Evolutionary conservation across 129 eudicot species (phyloP), one percentile per base, ranked within the genome.

Genomic region (sunflower (Helianthus annuus)): DNA sequence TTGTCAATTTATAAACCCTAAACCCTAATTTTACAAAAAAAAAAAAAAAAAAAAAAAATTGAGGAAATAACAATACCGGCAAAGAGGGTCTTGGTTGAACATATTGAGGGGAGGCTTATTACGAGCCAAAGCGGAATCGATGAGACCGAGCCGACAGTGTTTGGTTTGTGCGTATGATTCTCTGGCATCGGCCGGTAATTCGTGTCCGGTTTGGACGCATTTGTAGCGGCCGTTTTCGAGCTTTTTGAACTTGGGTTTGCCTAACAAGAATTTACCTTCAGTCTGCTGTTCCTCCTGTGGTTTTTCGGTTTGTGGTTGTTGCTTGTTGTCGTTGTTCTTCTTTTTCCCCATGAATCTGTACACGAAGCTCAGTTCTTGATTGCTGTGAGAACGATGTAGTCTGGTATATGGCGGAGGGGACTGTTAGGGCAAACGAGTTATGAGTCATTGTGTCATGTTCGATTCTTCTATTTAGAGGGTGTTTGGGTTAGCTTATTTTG

Each of bases 181-280:
- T 56, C 64, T 79, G 70, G 89, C 83, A 40, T 81, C 83, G 3
- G 82, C 86, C 39, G 88, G 91, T 65, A 94, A 59, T 77, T 94
- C 99, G 80, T 94, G 99, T 49, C 99, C 97, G 24, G 99, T 94
- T 71, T 90, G 81, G 19, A 90, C 86, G 79, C 97, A 94, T 71
- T 80, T 94, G 83, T 84, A 88, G 13, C 97, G 87, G 73, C 89
- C 99, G 67, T 90, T 94, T 17, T 86, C 90, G 38, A 94, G 85
- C 71, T 86, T 58, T 81, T 84, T 64, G 73, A 82, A 94, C 49
- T 79, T 90, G 52, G 99, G 99, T 53, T 72, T 49, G 15, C 97
- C 99, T 59, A 94, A 68, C 11, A 94, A 67, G 70, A 84, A 84
- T 63, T 69, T 75, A 1, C 91, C 95, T 81, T 94, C 97, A 15